Conservation (phyloP, 2,329 filamentous ascomycete genomes). For the Dothistroma septosporum region DNA sequence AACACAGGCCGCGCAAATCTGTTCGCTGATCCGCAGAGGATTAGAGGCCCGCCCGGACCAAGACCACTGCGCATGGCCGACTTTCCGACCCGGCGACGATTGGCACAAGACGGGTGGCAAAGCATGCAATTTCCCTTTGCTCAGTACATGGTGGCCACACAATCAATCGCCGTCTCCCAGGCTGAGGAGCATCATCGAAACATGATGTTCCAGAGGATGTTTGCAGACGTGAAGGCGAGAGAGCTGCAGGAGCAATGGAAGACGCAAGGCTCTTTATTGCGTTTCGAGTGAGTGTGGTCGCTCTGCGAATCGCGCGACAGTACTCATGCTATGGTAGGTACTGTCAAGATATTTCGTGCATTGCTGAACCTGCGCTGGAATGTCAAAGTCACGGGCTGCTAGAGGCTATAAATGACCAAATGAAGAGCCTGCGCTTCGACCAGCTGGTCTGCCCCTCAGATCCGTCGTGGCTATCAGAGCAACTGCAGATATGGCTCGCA, state of each 20-base stretch:
- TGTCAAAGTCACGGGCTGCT: background rate
- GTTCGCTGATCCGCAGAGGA: background rate
- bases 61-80: conserved; percentile 4
- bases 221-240: conserved; percentile 10
- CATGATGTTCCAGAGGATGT: conserved; percentile 4
- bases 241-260: conserved; percentile 7
- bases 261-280: conserved; percentile 7
- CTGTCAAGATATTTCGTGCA: background rate
- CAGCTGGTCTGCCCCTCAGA: background rate
- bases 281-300: conserved; percentile 6
- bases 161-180: conserved; percentile 6
- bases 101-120: conserved; percentile 2
- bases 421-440: background rate
- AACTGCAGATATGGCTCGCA: background rate
- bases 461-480: background rate
- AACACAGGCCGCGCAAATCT: background rate
- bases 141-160: conserved; percentile 2
- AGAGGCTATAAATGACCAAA: background rate
- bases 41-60: background rate
- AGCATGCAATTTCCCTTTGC: conserved; percentile 6
- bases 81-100: background rate
- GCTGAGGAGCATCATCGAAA: conserved; percentile 3
- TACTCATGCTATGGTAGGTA: background rate
- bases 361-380: background rate
- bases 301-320: background rate